Percentiles rank a stretch among this genome's conserved stretches.
phyloP scores from a whole-genome alignment of 805 yeast genomes.

The Phaffomyces antillensis region DNA sequence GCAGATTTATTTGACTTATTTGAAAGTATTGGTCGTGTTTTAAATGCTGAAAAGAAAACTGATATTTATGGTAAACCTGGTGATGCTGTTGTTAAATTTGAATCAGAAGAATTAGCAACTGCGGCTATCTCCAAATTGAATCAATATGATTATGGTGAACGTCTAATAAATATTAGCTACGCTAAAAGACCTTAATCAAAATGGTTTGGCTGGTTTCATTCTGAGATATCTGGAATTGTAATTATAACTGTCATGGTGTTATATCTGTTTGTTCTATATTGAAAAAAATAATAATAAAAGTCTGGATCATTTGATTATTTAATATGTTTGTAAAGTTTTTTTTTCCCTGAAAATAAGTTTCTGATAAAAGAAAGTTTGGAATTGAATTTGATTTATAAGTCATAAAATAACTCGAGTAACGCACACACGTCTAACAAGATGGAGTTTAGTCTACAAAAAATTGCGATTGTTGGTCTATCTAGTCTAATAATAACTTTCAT shows the following conservation, averaged over 20 bases:
- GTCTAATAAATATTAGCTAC: constrained; percentile 61
- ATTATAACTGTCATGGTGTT: background rate
- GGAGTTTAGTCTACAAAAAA: background rate
- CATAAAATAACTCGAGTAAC: background rate
- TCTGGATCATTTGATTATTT: background rate
- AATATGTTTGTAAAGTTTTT: background rate
- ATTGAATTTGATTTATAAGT: too few relatives aligned
- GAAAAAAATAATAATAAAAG: background rate
- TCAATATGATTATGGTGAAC: constrained; percentile 79
- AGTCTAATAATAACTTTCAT: background rate
- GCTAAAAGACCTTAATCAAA: constrained; percentile 32
- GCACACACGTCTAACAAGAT: background rate
- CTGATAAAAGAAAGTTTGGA: too few relatives aligned
- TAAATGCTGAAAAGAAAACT: constrained; percentile 67
- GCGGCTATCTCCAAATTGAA: constrained; percentile 68
- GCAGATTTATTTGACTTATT: constrained; percentile 81
- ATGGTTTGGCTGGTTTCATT: background rate
- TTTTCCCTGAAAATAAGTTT: too few relatives aligned
- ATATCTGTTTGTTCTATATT: too few relatives aligned
- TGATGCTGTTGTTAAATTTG: constrained; percentile 77
- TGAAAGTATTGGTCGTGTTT: constrained; percentile 73
- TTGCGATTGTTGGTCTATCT: background rate
- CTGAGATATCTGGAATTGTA: background rate
- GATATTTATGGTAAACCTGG: constrained; percentile 67
- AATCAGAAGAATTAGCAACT: constrained; percentile 58